Evolutionary conservation across 2,329 filamentous ascomycete genomes (phyloP), one percentile per base, ranked within the genome.

Genomic region (Fusarium acutatum): DNA sequence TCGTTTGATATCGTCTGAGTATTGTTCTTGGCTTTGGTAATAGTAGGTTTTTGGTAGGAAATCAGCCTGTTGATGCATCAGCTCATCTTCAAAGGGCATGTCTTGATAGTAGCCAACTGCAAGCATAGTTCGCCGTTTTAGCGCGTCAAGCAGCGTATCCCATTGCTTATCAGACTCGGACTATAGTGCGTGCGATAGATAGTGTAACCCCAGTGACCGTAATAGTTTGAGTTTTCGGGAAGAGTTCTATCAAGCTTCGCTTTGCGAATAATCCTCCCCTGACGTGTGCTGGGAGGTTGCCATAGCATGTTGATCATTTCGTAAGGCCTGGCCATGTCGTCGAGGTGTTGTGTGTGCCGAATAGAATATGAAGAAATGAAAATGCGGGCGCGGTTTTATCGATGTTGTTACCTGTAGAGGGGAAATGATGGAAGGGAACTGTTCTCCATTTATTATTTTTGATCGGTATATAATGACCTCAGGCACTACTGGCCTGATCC

Each of bases 141-240:
- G 30, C 8, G 38, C 34, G 3, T 41, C 26, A 1, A 68, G 41
- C 5, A 72, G 64, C 13, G 18, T 54, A 1, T 62, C 17, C 67
- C 64, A 71, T 35, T 54, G 6, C 28, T 65, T 18, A 2, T 72
- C 46, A 2, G 65, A 65, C 10, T 46, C 56, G 7, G 41, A 37
- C 52, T 20, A 17, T 73, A 71, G 34, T 68, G 49, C 2, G 57
- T 68, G 41, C 67, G 60, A 34, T 72, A 71, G 22, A 72, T 68
- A 13, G 60, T 46, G 28, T 64, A 71, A 7, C 67, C 70, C 60
- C 67, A 72, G 1, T 34, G 38, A 17, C 37, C 20, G 34, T 61
- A 68, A 5, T 46, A 40, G 18, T 68, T 32, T 17, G 64, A 59
- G 30, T 65, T 72, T 24, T 71, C 60, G 46, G 56, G 60, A 18